Evolutionary conservation across 805 yeast genomes (phyloP), one percentile per base, ranked within the genome.

Genomic region (Hanseniaspora osmophila): DNA sequence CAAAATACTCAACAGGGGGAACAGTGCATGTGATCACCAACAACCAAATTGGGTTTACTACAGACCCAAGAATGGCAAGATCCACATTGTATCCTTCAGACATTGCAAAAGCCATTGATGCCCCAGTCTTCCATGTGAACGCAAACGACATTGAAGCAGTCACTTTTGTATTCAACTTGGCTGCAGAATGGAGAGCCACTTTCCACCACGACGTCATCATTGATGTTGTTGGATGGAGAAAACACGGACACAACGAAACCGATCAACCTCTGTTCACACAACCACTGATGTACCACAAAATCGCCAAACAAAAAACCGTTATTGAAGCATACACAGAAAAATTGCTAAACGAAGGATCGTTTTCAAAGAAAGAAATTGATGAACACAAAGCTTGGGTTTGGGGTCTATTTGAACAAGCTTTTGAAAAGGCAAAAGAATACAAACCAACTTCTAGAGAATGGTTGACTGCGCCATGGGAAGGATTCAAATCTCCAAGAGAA

Each of bases 251-350:
- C 75, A 92, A 92, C 66, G 99, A 92, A 75, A 92, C 97, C 53
- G 99, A 92, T 70, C 99, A 92, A 73, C 99, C 99, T 48, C 73
- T 94, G 33, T 92, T 92, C 77, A 92, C 99, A 41, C 99, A 92
- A 70, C 99, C 99, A 44, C 70, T 87, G 59, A 92, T 92, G 99
- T 92, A 92, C 74, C 70, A 84, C 65, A 77, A 76, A 70, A 84
- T 92, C 62, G 87, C 90, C 46, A 74, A 84, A 65, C 90, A 88
- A 81, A 76, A 80, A 64, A 80, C 87, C 45, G 95, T 88, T 42
- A 74, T 92, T 56, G 95, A 88, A 57, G 75, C 78, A 62, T 92
- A 92, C 73, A 74, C 81, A 53, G 77, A 78, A 48, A 74, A 86
- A 69, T 77, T 92, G 59, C 61, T 87, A 49, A 68, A 73, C 22